Percentiles rank a stretch among this genome's conserved stretches.
These are phyloP conservation scores for Ophiocordyceps camponoti-saundersi DNA, from an alignment of 2,329 filamentous ascomycete species.

Conservation along the genomic window DNA sequence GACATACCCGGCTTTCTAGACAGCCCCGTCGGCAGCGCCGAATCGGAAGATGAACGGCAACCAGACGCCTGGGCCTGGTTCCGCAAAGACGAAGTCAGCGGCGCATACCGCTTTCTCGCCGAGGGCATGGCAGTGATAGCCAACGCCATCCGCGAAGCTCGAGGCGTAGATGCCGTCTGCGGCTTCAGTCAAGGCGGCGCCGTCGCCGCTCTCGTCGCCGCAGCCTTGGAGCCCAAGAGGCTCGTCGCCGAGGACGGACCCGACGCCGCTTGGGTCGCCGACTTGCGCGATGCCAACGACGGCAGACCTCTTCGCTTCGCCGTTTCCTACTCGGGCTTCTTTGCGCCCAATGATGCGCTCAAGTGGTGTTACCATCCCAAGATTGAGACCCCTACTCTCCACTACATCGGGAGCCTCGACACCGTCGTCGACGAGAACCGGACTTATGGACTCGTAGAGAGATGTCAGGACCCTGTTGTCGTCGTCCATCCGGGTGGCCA, in stretches of 20 bases:
- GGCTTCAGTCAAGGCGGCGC: constrained; percentile 74
- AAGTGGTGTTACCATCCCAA: constrained; percentile 51
- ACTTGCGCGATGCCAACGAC: constrained; percentile 31
- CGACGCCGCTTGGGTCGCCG: constrained; percentile 22
- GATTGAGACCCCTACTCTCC: constrained; percentile 61
- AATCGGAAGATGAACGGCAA: constrained; percentile 27
- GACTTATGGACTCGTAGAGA: constrained; percentile 49
- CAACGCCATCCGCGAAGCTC: constrained; percentile 39
- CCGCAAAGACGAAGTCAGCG: constrained; percentile 47
- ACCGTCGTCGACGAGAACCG: constrained; percentile 71
- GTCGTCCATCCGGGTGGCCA: constrained; percentile 75
- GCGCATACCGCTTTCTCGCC: constrained; percentile 52
- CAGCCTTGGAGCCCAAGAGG: constrained; percentile 42
- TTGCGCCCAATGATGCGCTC: constrained; percentile 43
- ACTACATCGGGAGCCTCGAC: constrained; percentile 71
- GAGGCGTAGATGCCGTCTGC: constrained; percentile 59
- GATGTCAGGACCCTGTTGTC: constrained; percentile 36
- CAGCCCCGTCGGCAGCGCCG: constrained; percentile 30
- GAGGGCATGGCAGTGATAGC: constrained; percentile 49
- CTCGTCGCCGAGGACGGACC: constrained; percentile 9
- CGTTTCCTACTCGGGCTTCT: constrained; percentile 64
- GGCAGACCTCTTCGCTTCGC: constrained; percentile 45
- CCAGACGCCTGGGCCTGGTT: constrained; percentile 72
- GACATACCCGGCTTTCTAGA: constrained; percentile 63
- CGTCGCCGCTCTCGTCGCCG: constrained; percentile 53